Evolutionary conservation across 495 filamentous ascomycete genomes (phyloP).

Genomic region (Trichocladium uniseriatum): DNA sequence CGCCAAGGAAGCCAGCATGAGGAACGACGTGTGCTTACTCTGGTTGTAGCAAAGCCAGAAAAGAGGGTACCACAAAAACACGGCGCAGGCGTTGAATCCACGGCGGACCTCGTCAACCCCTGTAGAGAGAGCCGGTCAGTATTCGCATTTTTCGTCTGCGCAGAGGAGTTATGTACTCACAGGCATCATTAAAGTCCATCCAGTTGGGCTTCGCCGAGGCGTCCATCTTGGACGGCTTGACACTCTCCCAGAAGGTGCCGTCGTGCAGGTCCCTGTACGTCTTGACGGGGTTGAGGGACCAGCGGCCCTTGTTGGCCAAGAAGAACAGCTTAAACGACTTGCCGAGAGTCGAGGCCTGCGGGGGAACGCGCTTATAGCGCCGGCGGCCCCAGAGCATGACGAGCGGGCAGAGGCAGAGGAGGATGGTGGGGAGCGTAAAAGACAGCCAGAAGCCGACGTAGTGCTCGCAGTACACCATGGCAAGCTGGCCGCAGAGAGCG

Average conservation of each 20-base stretch:
- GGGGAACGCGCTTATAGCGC: constrained; percentile 48
- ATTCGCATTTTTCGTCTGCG: background rate
- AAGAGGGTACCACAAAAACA: constrained; percentile 52
- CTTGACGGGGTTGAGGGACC: constrained; percentile 47
- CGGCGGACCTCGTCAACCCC: constrained; percentile 33
- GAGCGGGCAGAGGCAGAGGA: constrained; percentile 50
- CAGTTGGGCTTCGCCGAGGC: constrained; percentile 43
- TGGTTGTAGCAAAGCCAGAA: constrained; percentile 45
- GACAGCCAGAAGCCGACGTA: constrained; percentile 74
- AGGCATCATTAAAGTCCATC: constrained; percentile 70
- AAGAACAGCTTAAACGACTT: constrained; percentile 47
- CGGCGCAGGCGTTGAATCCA: constrained; percentile 59
- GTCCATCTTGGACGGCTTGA: constrained; percentile 52
- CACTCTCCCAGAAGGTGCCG: constrained; percentile 51
- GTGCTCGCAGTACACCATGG: constrained; percentile 58
- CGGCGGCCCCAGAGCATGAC: constrained; percentile 54
- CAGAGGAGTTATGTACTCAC: constrained; percentile 4
- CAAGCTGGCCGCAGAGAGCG: constrained; percentile 41
- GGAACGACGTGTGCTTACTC: too few relatives aligned
- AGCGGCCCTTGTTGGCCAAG: constrained; percentile 54
- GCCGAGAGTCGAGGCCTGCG: constrained; percentile 54
- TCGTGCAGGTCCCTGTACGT: constrained; percentile 48
- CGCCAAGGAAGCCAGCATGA: too few relatives aligned
- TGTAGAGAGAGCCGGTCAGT: background rate
- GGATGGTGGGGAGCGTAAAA: constrained; percentile 50